Evolutionary conservation across 768 basidiomycete genomes (phyloP), one percentile per base, ranked within the genome.

Genomic region (Rhodotorula kratochvilovae): DNA sequence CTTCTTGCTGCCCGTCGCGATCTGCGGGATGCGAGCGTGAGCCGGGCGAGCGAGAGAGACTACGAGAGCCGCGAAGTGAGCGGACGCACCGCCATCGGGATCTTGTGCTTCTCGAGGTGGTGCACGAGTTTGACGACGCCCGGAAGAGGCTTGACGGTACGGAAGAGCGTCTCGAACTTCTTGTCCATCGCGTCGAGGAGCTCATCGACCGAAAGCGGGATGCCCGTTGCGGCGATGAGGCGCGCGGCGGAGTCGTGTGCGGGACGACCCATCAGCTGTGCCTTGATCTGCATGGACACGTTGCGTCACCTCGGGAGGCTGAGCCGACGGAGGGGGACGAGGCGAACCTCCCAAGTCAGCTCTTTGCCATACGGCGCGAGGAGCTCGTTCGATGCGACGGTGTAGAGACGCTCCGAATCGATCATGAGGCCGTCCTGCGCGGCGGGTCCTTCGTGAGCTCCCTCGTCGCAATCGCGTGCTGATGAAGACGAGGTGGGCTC

Each of bases 1-100:
- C 39, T 87, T 83, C 60, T 82, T 83, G 3, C 89, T 89, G 53
- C 90, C 87, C 2, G 91, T 92, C 16, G 91, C 91, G 62, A 74
- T 71, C 71, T 73, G 57, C 10, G 31, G 10, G 11, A 19, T 1
- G 15, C 16, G 53, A 54, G 29, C 5, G 19, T 46, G 46, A 48
- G 48, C 3, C 8, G 45, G 36, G 17, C 27, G 7, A 15, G 19
- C 23, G 6, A 19, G 45, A 23, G 19, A 55, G n/a, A n/a, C n/a
- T n/a, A n/a, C 5, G 19, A 23, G 46, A 27, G 46, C 46, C 19
- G 23, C 7, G 48, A 11, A 23, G 25, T 8, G 33, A 21, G 29
- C 7, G 2, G 21, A 57, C 64, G 63, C 45, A 93, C 84, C 25
- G 88, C 89, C 69, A 92, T 90, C 43, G 90, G 89, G 31, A 92